phyloP scores from a whole-genome alignment of 176 grass and related monocot species.

The Raddia distichophylla region DNA sequence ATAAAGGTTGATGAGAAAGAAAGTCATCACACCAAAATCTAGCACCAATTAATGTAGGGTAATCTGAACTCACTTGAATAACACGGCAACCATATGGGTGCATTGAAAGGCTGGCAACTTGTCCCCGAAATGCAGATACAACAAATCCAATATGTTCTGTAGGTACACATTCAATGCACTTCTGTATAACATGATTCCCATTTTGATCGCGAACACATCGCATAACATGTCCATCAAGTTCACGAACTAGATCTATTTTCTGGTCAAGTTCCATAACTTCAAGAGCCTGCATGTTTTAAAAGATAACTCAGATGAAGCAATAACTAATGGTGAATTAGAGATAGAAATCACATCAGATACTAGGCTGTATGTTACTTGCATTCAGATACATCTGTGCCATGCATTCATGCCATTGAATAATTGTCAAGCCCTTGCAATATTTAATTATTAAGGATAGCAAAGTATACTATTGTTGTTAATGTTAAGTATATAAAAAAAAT shows the following conservation, averaged over 20 bases:
- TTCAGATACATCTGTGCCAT: background rate
- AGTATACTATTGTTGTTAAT: background rate
- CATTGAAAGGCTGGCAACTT: conserved; percentile 84
- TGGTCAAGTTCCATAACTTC: conserved; percentile 95
- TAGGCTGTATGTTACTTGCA: conserved; percentile 4
- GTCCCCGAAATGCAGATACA: conserved; percentile 82
- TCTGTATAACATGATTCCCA: conserved; percentile 98
- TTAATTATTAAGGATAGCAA: conserved; percentile 16
- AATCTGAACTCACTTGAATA: conserved; percentile 75
- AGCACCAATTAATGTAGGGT: background rate
- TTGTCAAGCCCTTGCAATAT: background rate
- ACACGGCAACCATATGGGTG: conserved; percentile 99
- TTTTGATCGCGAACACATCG: conserved; percentile 97
- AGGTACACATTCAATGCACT: conserved; percentile 96
- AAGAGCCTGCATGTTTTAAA: conserved; percentile 64
- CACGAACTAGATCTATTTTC: conserved; percentile 77
- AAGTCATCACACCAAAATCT: conserved; percentile 7
- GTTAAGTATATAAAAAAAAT: background rate
- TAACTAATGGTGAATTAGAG: conserved; percentile 23
- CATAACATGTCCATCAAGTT: conserved; percentile 93
- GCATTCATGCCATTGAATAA: background rate
- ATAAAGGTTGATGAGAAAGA: conserved; percentile 26
- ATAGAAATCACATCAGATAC: conserved; percentile 11
- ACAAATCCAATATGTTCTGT: conserved; percentile 83
- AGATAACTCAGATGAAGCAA: conserved; percentile 42